Conservation (phyloP, 495 filamentous ascomycete genomes). For the Cairneyella variabilis region DNA sequence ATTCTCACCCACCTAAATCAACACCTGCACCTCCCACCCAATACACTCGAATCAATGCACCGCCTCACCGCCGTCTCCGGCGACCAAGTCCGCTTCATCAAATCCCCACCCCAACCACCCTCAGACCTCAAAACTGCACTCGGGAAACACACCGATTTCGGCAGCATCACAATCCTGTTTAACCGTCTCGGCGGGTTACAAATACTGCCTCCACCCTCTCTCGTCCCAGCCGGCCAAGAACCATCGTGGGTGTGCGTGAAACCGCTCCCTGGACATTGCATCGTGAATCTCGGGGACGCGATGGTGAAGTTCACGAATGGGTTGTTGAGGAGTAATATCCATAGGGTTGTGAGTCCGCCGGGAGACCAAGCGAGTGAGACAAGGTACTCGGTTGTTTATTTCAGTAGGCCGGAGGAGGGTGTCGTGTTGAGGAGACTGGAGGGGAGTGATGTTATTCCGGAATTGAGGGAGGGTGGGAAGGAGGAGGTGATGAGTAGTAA, state of each 20-base stretch:
- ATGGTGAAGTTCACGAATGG: conserved; percentile 61
- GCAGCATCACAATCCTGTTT: conserved; percentile 84
- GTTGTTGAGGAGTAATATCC: conserved; percentile 57
- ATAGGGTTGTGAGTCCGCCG: conserved; percentile 57
- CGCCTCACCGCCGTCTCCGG: conserved; percentile 45
- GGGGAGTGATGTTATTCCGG: conserved; percentile 26
- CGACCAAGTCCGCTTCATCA: conserved; percentile 57
- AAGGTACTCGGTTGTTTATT: conserved; percentile 60
- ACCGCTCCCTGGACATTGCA: conserved; percentile 52
- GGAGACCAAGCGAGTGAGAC: conserved; percentile 46
- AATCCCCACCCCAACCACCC: conserved; percentile 38
- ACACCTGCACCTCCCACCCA: conserved; percentile 44
- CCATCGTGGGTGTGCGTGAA: conserved; percentile 57
- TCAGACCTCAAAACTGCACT: conserved; percentile 38
- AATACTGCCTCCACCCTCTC: conserved; percentile 59
- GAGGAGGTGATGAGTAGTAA: conserved; percentile 26
- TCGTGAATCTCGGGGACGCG: conserved; percentile 65
- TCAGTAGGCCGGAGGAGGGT: conserved; percentile 55
- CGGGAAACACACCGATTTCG: conserved; percentile 86
- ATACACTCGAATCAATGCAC: conserved; percentile 46
- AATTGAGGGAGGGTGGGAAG: conserved; percentile 22
- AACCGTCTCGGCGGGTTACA: conserved; percentile 79
- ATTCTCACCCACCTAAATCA: conserved; percentile 48
- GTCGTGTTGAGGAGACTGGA: conserved; percentile 44
- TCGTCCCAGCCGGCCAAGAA: conserved; percentile 30